Evolutionary conservation across 148 eudicot species (phyloP).

Genomic region (Amaranthus palmeri): DNA sequence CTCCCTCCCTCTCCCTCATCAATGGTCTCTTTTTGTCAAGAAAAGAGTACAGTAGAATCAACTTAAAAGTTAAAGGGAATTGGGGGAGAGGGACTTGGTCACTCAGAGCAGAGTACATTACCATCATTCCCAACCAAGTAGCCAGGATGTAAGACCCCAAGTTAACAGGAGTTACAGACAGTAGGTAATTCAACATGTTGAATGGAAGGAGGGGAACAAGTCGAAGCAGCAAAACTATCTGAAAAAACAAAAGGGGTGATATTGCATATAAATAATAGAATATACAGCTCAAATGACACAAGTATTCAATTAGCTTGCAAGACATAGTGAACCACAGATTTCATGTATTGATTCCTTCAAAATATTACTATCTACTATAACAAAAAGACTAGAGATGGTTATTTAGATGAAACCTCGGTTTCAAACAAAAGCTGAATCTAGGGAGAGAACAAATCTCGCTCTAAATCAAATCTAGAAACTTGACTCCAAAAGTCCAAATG

Average conservation of each 20-base stretch:
- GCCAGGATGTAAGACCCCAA: slow-evolving; percentile 71
- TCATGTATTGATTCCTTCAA: neutral
- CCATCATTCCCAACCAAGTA: slow-evolving; percentile 99
- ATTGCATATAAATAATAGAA: neutral
- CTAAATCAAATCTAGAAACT: no score
- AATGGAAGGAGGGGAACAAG: slow-evolving; percentile 94
- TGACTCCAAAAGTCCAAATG: no score
- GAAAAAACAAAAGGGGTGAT: slow-evolving; percentile 13
- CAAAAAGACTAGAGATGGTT: no score
- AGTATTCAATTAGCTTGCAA: neutral
- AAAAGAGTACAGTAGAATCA: neutral
- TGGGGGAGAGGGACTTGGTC: neutral
- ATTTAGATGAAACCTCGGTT: no score
- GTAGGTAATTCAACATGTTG: slow-evolving; percentile 89
- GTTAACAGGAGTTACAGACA: slow-evolving; percentile 84
- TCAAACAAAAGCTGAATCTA: no score
- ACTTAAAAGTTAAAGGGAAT: neutral
- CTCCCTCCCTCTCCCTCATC: neutral
- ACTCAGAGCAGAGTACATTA: slow-evolving; percentile 23
- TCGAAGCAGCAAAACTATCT: slow-evolving; percentile 93
- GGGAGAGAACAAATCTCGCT: no score
- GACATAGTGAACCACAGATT: neutral
- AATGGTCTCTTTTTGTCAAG: no score
- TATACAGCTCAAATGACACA: neutral
- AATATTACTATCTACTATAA: no score